Base-by-base conservation (phyloP, 345 rosid genomes). In the Gossypium turneri region DNA sequence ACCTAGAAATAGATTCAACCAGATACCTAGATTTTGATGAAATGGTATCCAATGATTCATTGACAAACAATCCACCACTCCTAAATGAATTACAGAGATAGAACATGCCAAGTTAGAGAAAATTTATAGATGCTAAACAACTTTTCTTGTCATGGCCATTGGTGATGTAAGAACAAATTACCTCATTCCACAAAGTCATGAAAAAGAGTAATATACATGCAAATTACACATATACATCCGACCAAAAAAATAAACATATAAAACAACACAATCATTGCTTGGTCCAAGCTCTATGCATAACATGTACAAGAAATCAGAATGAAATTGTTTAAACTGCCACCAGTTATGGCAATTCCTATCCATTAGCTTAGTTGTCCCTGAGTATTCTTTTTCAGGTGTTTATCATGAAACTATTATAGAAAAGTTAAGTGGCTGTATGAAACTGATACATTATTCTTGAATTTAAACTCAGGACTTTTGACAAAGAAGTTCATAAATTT, bases 401-500 rank as follows among this genome's bases (percentile, higher is more conserved):
- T 75, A 48, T 50, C 2, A 2, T 2, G 27, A 25, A 70, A 41
- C 25, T 2, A 67, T 61, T 57, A 41, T n/a, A 43, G 24, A 43
- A 10, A 58, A 73, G 45, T 15, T 48, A 43, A 7, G 44, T 53
- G 15, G 41, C 61, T 17, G 52, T 2, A 25, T 25, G 73, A n/a
- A 45, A 75, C 25, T 22, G 27, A 34, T 53, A 19, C 5, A 68
- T 73, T 66, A 22, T 45, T 61, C 34, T 77, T 58, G 51, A 65
- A 79, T 61, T 55, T 82, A 62, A 75, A 25, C 81, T 76, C 84
- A 93, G 99, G 98, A 75, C 96, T 95, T 74, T 82, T 93, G 82
- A 93, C 99, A 17, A 95, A 93, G 85, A 95, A 95, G 81, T 95
- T 95, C 81, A 93, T 95, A 86, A 89, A 83, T 89, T 85, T 95